Percentiles rank a stretch among this genome's conserved stretches.
Conservation (phyloP, 164 flowering plant genomes). For the Cinnamomum micranthum region DNA sequence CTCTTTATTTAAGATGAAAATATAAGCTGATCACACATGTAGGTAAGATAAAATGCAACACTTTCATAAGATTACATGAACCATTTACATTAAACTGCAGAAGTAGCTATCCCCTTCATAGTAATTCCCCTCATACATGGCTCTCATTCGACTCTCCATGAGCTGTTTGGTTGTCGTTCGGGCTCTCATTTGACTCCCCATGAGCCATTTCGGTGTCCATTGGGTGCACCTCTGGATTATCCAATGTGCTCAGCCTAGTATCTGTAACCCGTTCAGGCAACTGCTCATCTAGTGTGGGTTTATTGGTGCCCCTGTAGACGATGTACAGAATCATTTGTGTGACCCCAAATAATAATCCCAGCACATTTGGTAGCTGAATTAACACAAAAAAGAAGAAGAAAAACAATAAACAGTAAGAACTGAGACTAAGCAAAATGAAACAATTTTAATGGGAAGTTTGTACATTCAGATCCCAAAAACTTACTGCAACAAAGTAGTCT, state of each 20-base stretch:
- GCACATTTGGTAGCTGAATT: constrained; percentile 52
- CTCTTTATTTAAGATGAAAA: background rate
- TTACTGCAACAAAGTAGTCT: constrained; percentile 64
- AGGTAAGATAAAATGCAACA: background rate
- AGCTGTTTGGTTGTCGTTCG: background rate
- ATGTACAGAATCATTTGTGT: constrained; percentile 59
- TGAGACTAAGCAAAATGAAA: background rate
- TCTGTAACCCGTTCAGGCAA: constrained; percentile 20
- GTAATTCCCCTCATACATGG: background rate
- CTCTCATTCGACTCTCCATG: background rate
- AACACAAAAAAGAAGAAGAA: background rate
- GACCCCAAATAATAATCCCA: constrained; percentile 59
- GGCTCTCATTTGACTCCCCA: background rate
- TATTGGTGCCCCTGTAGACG: constrained; percentile 32
- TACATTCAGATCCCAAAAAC: constrained; percentile 1
- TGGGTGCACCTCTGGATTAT: background rate
- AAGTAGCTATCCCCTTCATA: no score
- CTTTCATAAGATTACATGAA: background rate
- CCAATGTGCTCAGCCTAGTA: background rate
- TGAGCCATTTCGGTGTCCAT: background rate
- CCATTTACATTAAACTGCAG: background rate
- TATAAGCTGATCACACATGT: background rate
- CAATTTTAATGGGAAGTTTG: no score
- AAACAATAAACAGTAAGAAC: background rate
- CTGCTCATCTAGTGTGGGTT: constrained; percentile 18